Evolutionary conservation across 2,329 filamentous ascomycete genomes (phyloP), one percentile per base, ranked within the genome.

Genomic region (Botrytis tulipae): DNA sequence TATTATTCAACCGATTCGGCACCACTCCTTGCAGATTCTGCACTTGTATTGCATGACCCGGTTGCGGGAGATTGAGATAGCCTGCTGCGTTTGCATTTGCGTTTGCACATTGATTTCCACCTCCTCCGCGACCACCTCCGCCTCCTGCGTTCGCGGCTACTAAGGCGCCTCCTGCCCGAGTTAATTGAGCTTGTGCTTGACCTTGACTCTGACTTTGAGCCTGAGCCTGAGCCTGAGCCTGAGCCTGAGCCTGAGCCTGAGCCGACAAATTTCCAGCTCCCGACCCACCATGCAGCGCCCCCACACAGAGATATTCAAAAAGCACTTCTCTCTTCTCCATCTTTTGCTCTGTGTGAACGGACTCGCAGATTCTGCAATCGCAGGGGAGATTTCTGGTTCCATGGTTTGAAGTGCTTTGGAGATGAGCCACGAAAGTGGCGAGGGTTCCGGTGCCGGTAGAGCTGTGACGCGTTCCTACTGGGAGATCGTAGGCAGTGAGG

Each of bases 1-100:
- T 69, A 22, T 69, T 69, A n/a, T 69, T 57, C 16, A 69, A 48
- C 7, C 66, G 66, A 42, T 69, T 69, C 0, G 37, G n/a, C 7
- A 29, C 51, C 10, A n/a, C 51, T 9, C 51, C 51, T 14, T 57
- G 51, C 6, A 57, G n/a, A 57, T 57, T 57, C 12, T 57, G 51
- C n/a, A 32, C 51, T 57, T 57, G n/a, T 8, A 57, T 29, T 3
- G n/a, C 51, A 57, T 57, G n/a, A 3, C 51, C 51, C 6, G 51
- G n/a, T 29, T 57, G 51, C 14, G 51, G n/a, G 1, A 57, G 25
- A 18, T 37, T 29, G 9, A 51, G 22, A 48, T 35, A n/a, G 1
- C 32, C 14, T 20, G 32, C 22, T 61, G 20, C 57, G 2, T 60
- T 59, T 44, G 22, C 46, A 14, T 40, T 40, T 42, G 44, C 44